Evolutionary conservation across 176 grass and related monocot species (phyloP), one percentile per base, ranked within the genome.

Genomic region (Saccharum officinarum): DNA sequence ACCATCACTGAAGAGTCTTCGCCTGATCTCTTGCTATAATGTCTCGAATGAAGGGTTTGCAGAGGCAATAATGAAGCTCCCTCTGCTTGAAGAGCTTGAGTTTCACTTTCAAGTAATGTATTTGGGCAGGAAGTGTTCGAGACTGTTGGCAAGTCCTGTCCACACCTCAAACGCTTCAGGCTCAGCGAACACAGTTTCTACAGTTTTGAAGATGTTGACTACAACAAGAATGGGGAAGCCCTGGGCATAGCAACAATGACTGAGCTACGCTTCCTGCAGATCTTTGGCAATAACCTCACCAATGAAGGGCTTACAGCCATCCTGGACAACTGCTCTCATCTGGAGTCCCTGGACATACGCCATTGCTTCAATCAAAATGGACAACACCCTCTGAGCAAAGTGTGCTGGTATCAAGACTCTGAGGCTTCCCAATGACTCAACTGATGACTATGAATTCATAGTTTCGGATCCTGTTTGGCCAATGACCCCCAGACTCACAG

Each of bases 241-340:
- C 74, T 59, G 47, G 49, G 74, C 30, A 57, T 77, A 36, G 47
- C 74, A 38, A 37, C 23, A 38, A 59, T 77, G 47, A 37, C 23
- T 38, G 50, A 33, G 4, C 33, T 75, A 20, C 7, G 25, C 16
- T 50, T 45, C 72, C 45, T 75, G 45, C 72, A 75, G 25, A 30
- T 75, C 15, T 75, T 75, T 33, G 44, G 72, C 16, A 75, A 33
- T 75, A 50, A 18, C 26, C 72, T 75, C 33, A 77, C 74, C 50
- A 59, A 77, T 36, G 20, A 20, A 77, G 74, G 49, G 18, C 30
- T 77, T 10, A 57, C 49, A 57, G 31, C 10, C 2, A 77, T 77
- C 49, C 31, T 77, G 74, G 31, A 59, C 18, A 77, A 23, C 74
- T 77, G 74, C 17, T 34, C 4, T 60, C 49, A 37, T 12, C 50